Conservation (phyloP, 352 stramenopile species). For the Peronospora belbahrii region DNA sequence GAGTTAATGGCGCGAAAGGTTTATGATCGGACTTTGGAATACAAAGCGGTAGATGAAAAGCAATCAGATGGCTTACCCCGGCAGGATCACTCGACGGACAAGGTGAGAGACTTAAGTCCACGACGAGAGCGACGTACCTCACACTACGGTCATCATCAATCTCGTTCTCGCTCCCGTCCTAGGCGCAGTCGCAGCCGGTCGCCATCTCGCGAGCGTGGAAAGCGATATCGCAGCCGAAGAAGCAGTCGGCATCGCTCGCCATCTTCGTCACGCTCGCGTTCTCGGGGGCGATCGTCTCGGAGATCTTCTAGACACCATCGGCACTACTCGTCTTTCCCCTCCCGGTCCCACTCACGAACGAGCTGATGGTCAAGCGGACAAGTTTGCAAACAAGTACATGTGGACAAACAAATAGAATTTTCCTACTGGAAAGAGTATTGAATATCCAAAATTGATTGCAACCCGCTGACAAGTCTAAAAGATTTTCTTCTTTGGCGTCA, state of each 20-base stretch:
- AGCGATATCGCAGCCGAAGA: constrained; percentile 8
- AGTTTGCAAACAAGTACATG: neutral
- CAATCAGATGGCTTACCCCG: constrained; percentile 1
- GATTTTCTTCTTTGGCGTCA: constrained; percentile 22
- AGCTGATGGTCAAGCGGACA: neutral
- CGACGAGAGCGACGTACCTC: constrained; percentile 14
- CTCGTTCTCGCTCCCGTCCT: constrained; percentile 10
- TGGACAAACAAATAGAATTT: no score
- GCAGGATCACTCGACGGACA: constrained; percentile 5
- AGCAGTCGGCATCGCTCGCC: constrained; percentile 19
- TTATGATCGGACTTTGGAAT: neutral
- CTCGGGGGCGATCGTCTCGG: constrained; percentile 11
- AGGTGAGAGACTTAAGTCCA: constrained; percentile 2
- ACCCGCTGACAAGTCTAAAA: constrained; percentile 22
- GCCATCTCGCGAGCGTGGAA: constrained; percentile 12
- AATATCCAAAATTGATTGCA: constrained; percentile 25
- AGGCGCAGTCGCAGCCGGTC: constrained; percentile 20
- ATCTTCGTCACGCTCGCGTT: constrained; percentile 33
- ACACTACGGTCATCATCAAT: constrained; percentile 10
- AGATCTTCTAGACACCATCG: constrained; percentile 12
- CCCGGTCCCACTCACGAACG: constrained; percentile 30
- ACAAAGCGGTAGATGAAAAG: neutral
- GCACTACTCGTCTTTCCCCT: constrained; percentile 20
- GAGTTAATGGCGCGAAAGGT: constrained; percentile 8
- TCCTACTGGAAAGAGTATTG: constrained; percentile 12